Evolutionary conservation across 192 early-diverging fungal species (phyloP).

Genomic region (Rhizophagus sp.): DNA sequence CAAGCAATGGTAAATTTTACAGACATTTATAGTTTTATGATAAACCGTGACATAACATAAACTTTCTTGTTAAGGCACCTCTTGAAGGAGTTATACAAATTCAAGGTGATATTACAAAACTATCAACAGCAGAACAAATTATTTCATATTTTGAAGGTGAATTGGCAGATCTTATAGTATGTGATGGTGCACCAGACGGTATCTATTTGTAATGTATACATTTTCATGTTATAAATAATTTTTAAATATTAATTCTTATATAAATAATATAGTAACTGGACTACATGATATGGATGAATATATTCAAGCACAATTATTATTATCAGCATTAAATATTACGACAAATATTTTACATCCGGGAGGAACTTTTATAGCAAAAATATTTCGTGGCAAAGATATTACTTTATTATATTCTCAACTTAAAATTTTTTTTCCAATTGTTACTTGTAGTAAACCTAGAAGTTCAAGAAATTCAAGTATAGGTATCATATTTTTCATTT

Average conservation of each 20-base stretch:
- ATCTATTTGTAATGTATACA: constrained; percentile 13
- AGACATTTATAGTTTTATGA: not conserved
- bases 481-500: constrained; percentile 34
- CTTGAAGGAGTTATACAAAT: constrained; percentile 90
- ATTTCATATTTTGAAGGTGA: constrained; percentile 86
- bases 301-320: constrained; percentile 94
- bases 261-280: constrained; percentile 72
- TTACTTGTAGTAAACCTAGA: constrained; percentile 91
- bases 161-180: constrained; percentile 90
- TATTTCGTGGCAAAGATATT: constrained; percentile 95
- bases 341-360: constrained; percentile 87
- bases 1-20: constrained; percentile 75
- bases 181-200: constrained; percentile 96
- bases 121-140: constrained; percentile 89
- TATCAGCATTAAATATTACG: constrained; percentile 97
- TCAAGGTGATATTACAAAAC: constrained; percentile 98
- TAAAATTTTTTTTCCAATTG: constrained; percentile 86
- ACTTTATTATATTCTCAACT: constrained; percentile 90
- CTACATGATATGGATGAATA: constrained; percentile 99
- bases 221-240: not conserved
- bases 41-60: not conserved
- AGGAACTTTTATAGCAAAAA: constrained; percentile 97
- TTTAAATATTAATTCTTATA: not conserved
- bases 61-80: constrained; percentile 62
- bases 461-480: constrained; percentile 92